These are phyloP conservation scores for Paraleonurus japonicus DNA, from an alignment of 257 asterid species.

Conservation along the genomic window DNA sequence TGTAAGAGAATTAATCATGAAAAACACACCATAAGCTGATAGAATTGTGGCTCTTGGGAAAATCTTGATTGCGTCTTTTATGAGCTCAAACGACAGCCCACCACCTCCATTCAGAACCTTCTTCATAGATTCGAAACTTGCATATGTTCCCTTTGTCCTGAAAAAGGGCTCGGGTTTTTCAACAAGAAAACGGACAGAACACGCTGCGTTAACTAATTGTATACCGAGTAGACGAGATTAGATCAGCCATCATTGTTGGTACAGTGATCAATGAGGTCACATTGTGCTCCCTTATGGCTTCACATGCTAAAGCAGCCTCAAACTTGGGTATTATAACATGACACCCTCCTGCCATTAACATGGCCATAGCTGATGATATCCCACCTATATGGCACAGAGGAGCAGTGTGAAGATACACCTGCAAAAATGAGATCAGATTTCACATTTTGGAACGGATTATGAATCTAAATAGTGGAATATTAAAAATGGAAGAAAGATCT, in stretches of 20 bases:
- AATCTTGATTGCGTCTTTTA: constrained; percentile 37
- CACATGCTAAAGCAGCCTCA: constrained; percentile 56
- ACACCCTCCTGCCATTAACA: constrained; percentile 84
- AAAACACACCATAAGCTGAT: constrained; percentile 72
- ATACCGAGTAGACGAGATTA: constrained; percentile 57
- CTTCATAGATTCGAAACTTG: constrained; percentile 44
- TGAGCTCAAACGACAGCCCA: constrained; percentile 52
- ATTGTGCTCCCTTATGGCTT: constrained; percentile 52
- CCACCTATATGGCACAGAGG: constrained; percentile 96
- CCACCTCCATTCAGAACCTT: constrained; percentile 93
- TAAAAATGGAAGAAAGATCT: not conserved
- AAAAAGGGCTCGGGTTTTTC: not conserved
- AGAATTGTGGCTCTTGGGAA: constrained; percentile 72
- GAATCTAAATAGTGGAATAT: not conserved
- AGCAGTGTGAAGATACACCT: constrained; percentile 86
- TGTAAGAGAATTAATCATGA: not conserved
- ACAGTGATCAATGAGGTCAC: constrained; percentile 82
- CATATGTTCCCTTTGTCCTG: constrained; percentile 39
- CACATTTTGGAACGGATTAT: not conserved
- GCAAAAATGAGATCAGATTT: not conserved
- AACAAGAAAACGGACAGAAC: not conserved
- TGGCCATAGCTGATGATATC: constrained; percentile 85
- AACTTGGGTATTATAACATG: constrained; percentile 76
- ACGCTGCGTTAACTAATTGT: not conserved
- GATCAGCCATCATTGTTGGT: constrained; percentile 92